Evolutionary conservation across 2,329 filamentous ascomycete genomes (phyloP), one percentile per base, ranked within the genome.

Genomic region (Ophiostoma novo-ulmi): DNA sequence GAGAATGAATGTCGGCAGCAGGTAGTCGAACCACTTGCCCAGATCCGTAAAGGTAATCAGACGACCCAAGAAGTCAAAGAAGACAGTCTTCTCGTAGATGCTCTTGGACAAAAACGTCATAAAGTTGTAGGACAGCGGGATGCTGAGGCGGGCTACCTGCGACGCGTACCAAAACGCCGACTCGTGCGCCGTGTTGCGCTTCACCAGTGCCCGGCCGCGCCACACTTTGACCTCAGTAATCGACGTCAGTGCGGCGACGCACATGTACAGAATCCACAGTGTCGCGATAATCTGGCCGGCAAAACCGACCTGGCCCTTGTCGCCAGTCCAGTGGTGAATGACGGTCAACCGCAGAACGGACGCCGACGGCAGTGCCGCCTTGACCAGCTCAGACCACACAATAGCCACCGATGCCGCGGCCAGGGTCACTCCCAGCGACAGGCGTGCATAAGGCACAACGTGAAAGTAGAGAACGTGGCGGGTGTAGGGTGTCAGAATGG

Each of bases 191-290:
- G 95, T 99, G 77, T 97, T 95, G 71, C 95, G 89, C 72, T 88
- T 88, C 66, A 98, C 94, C 6, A 99, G 84, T 0, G 95, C 94
- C 44, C 95, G 89, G 67, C 96, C 95, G 71, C 95, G 91, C 95
- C 95, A 99, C n/a, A 97, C 93, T 77, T 95, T 96, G 75, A 97
- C 92, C 77, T 97, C 93, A 17, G 90, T 93, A 77, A 99, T 89
- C 8, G 93, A 94, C 71, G 88, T 91, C 68, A 98, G 86, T 5
- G 95, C 93, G 66, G 93, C 93, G 17, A 91, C 85, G 78, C 92
- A 97, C 95, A 99, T 99, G 82, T 99, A 99, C 71, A 94, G 84
- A 72, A 99, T 89, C 95, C 95, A 99, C 17, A 88, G 82, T 1
- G 93, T 89, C 0, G 94, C 91, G 67, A 94, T 90, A 64, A 93